Percentiles rank a stretch among this genome's conserved stretches.
Evolutionary conservation across 345 rosid species (phyloP).

Genomic region (Arabidopsis suecica): DNA sequence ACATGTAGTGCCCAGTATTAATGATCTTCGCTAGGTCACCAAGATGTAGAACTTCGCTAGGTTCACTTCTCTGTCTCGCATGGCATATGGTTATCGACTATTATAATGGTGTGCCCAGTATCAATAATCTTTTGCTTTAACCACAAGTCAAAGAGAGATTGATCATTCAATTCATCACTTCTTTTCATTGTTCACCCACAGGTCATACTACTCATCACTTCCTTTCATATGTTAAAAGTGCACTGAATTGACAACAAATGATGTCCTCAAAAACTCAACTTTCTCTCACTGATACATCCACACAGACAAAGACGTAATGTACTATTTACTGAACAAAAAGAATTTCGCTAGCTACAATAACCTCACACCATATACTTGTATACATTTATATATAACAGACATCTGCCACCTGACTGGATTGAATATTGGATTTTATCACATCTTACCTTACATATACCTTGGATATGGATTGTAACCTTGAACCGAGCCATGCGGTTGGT

Average conservation of each 20-base stretch:
- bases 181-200: no score
- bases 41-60: no score
- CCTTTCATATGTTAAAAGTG: background rate
- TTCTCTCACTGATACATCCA: constrained; percentile 29
- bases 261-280: constrained; percentile 16
- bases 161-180: no score
- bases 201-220: background rate
- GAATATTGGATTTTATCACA: constrained; percentile 17
- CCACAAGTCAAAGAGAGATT: background rate
- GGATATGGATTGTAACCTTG: constrained; percentile 47
- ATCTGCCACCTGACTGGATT: background rate
- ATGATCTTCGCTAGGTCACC: no score
- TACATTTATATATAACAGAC: constrained; percentile 39
- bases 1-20: no score
- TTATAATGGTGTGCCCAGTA: background rate
- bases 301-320: constrained; percentile 15
- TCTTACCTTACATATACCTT: constrained; percentile 30
- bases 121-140: background rate
- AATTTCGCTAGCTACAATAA: constrained; percentile 40
- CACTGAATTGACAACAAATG: background rate
- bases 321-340: constrained; percentile 36
- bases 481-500: constrained; percentile 33
- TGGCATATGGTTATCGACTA: background rate
- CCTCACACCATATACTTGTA: constrained; percentile 39
- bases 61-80: no score